A percentile compares a stretch with the other conserved stretches of the same genome.
phyloP scores from a whole-genome alignment of 164 flowering plant genomes.

The Magnolia kwangsiensis region DNA sequence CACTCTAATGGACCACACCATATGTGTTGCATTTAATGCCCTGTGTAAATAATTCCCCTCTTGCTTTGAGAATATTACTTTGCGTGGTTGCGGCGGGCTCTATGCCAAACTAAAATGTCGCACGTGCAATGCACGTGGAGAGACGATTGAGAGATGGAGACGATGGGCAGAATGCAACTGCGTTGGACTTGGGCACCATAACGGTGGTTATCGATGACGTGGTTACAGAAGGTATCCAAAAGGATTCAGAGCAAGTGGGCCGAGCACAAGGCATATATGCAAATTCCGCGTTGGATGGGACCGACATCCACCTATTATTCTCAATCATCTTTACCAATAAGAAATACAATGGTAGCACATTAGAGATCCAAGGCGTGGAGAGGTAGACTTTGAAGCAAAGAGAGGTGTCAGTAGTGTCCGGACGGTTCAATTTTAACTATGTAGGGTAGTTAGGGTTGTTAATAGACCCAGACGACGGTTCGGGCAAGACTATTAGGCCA shows the following conservation, averaged over 20 bases:
- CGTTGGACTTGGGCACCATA: not conserved
- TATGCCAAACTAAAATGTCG: too few relatives aligned
- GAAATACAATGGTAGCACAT: slow-evolving; percentile 14
- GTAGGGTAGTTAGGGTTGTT: too few relatives aligned
- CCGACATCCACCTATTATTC: slow-evolving; percentile 1
- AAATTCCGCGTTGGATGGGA: not conserved
- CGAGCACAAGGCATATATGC: slow-evolving; percentile 15
- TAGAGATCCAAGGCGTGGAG: slow-evolving; percentile 14
- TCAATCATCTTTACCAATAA: slow-evolving; percentile 7
- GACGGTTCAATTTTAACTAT: not conserved
- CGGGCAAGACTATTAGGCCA: too few relatives aligned
- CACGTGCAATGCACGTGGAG: too few relatives aligned
- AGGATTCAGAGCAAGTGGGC: slow-evolving; percentile 7
- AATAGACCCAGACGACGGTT: too few relatives aligned
- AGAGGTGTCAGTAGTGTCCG: slow-evolving; percentile 13
- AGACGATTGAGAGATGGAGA: too few relatives aligned
- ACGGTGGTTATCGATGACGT: slow-evolving; percentile 6
- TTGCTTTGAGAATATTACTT: too few relatives aligned
- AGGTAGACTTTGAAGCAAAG: not conserved
- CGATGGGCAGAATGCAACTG: not conserved
- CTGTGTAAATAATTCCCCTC: too few relatives aligned
- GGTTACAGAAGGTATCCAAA: slow-evolving; percentile 6
- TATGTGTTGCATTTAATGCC: too few relatives aligned
- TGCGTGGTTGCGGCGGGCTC: too few relatives aligned
- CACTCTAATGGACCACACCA: too few relatives aligned